A percentile compares a stretch with the other conserved stretches of the same genome.
Evolutionary conservation across 2,329 filamentous ascomycete species (phyloP).

Genomic region (Magnaporthiopsis incrustans): DNA sequence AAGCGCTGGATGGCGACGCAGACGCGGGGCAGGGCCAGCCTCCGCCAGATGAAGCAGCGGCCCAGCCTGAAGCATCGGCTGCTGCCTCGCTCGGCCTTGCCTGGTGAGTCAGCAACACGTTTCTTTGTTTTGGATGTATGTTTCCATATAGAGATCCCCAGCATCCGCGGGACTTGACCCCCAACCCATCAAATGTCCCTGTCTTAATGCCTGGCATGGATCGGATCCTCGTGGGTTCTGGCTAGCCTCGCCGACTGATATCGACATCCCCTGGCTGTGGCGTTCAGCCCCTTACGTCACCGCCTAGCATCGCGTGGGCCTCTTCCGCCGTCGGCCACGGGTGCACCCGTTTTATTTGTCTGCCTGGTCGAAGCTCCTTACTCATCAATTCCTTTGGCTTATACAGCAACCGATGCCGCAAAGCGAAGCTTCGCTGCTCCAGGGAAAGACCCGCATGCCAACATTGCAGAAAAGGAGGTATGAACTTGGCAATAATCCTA

Average conservation of each 20-base stretch:
- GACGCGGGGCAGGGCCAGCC: neutral
- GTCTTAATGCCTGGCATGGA: neutral
- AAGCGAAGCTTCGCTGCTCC: neutral
- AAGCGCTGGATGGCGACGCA: neutral
- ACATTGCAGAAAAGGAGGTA: neutral
- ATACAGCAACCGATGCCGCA: neutral
- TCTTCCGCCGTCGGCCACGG: neutral
- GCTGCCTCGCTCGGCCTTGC: constrained; percentile 1
- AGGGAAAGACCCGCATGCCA: neutral
- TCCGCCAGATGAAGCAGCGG: neutral
- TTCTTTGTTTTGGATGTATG: neutral
- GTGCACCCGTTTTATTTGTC: neutral
- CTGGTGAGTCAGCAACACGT: neutral
- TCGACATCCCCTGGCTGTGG: neutral
- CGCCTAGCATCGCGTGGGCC: neutral
- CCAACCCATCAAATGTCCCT: neutral
- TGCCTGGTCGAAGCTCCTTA: neutral
- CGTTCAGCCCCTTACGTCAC: neutral
- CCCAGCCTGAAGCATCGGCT: neutral
- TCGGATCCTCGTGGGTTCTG: neutral
- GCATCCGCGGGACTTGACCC: neutral
- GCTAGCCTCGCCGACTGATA: neutral
- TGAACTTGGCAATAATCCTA: neutral
- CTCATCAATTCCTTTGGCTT: neutral
- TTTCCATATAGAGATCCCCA: neutral